Evolutionary conservation across 768 basidiomycete species (phyloP), one percentile per base, ranked within the genome.

Genomic region (Pholiota conissans): DNA sequence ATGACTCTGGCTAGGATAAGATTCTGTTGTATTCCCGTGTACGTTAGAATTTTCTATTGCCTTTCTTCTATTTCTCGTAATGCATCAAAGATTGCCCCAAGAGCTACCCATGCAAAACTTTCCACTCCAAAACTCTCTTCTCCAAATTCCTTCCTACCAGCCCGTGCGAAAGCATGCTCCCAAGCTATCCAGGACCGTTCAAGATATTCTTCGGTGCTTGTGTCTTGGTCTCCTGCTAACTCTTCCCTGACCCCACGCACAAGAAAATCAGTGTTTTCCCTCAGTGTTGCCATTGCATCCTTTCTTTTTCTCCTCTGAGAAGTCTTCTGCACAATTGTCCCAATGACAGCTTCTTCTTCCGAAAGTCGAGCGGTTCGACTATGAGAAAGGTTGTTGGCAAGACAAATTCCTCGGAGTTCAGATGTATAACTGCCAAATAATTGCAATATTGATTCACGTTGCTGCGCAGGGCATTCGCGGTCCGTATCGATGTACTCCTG

Each of bases 71-170:
- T 76, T 40, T 76, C 73, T 62, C 73, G 74, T 29, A 79, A 70
- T 24, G 74, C 74, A 34, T 86, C 86, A 57, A 88, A 87, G 34
- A 86, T 74, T 4, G 76, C 75, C 1, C 83, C 80, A 30, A 89
- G 69, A 4, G 82, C 78, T 20, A 89, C 65, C 81, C 83, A 88
- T 22, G 80, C 77, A 67, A 87, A 89, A 65, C 82, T 85, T 52
- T 79, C 76, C 24, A 82, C 83, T 0, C 86, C 87, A 59, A 86
- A 87, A n/a, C n/a, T n/a, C n/a, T n/a, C n/a, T n/a, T n/a, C n/a
- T 0, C 86, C 87, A 59, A 86, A 87, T 9, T 62, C 58, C 13
- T 71, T 67, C n/a, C 67, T 56, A 42, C 64, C 59, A 2, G 71
- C 56, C 8, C 71, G 63, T 0, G 81, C 75, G 10, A 58, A 7